Base-by-base conservation (phyloP, 768 basidiomycete genomes). In the Lentinula sp. region DNA sequence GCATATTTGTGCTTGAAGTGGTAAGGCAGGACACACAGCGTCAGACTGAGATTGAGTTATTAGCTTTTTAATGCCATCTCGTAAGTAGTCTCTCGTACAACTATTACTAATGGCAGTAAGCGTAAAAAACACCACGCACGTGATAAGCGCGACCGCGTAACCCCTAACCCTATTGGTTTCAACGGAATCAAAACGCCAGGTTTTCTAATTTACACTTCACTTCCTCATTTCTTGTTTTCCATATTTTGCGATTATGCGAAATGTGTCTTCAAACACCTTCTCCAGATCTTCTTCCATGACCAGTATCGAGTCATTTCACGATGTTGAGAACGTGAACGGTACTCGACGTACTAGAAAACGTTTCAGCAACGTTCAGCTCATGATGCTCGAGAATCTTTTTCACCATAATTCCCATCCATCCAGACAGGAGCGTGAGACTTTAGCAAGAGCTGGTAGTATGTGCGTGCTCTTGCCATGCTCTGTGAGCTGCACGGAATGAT, bases 391-490 rank as follows among this genome's bases (percentile, higher is more conserved):
- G 71, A 81, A 86, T 63, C 81, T 90, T 48, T 90, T 85, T 68
- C 87, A 87, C 72, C 79, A 81, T 63, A 83, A 81, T 60, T 87
- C 87, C 0, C 88, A 90, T 68, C 88, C 88, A 4, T 86, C 86
- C n/a, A 81, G 88, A 39, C 85, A 85, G 62, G 84, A 90, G 63
- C 83, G 88, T 64, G 88, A 90, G 64, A 71, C 76, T 0, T 77
- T 88, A 46, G 87, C 87, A 8, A 77, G 71, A 46, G 75, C 82
- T 10, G 85, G 85, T 12, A 78, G 76, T 69, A 88, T 90, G 88
- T 90, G 72, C 69, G 86, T 77, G 13, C 60, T 57, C 65, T 43
- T 9, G 15, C 57, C 50, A 10, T 36, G 8, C 36, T 52, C 39
- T 15, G 64, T 60, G 53, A 53, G 65, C 62, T 16, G 12, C 43